Conservation (phyloP, 2,329 filamentous ascomycete genomes). For the Venturia asperata region DNA sequence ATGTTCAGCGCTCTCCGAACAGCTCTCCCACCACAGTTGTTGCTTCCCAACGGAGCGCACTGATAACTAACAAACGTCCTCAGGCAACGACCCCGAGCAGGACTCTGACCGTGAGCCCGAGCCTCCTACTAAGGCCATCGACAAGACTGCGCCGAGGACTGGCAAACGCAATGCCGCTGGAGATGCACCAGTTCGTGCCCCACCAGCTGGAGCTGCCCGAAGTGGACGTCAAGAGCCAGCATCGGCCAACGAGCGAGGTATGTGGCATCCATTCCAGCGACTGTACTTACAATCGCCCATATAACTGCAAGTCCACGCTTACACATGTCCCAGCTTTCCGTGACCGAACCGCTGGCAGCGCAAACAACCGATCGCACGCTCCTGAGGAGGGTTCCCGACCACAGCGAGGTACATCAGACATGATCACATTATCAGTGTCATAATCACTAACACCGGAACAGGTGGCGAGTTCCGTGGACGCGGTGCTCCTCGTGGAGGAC, state of each 20-base stretch:
- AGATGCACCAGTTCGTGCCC: conserved; percentile 51
- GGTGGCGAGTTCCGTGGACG: conserved; percentile 39
- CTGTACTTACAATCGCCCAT: not conserved
- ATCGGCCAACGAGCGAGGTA: conserved; percentile 83
- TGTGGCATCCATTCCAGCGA: conserved; percentile 41
- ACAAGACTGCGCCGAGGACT: conserved; percentile 70
- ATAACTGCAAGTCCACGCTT: not conserved
- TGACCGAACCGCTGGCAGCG: conserved; percentile 73
- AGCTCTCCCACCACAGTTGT: conserved; percentile 21
- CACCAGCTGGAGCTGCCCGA: conserved; percentile 28
- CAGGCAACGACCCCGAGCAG: conserved; percentile 63
- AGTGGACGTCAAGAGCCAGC: conserved; percentile 43
- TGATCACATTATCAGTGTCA: conserved; percentile 26
- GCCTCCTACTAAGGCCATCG: conserved; percentile 79
- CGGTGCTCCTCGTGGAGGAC: conserved; percentile 46
- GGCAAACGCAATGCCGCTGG: conserved; percentile 82
- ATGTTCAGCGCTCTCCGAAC: conserved; percentile 37
- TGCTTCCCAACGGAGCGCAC: conserved; percentile 19
- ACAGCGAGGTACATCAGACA: conserved; percentile 31
- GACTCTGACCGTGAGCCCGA: conserved; percentile 67
- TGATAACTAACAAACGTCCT: conserved; percentile 25
- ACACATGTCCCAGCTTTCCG: conserved; percentile 62
- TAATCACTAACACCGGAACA: conserved; percentile 1
- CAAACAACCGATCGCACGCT: conserved; percentile 74
- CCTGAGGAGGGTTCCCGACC: conserved; percentile 58